Percentiles rank a stretch among this genome's conserved stretches.
These are phyloP conservation scores for Rubus idaeus DNA, from an alignment of 306 rosid genomes.

Conservation along the genomic window DNA sequence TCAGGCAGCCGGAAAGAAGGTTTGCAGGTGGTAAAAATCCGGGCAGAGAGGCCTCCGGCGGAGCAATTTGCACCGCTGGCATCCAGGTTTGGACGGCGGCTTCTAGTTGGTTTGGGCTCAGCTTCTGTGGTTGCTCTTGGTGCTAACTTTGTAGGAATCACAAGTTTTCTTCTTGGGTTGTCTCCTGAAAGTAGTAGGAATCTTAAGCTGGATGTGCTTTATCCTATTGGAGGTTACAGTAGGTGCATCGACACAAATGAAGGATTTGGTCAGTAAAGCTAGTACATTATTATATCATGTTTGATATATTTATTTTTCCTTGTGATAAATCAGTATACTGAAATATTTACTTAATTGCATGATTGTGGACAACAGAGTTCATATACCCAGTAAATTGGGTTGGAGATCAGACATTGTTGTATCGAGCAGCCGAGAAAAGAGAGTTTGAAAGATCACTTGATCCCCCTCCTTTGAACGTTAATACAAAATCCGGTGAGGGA, in stretches of 20 bases:
- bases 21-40: slow-evolving; percentile 18
- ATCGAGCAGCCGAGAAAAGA: slow-evolving; percentile 66
- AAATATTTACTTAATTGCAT: neutral
- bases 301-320: neutral
- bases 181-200: slow-evolving; percentile 63
- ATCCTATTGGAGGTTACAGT: slow-evolving; percentile 69
- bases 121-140: slow-evolving; percentile 83
- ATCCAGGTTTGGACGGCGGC: slow-evolving; percentile 56
- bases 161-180: slow-evolving; percentile 69
- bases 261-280: slow-evolving; percentile 63
- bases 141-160: slow-evolving; percentile 74
- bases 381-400: slow-evolving; percentile 91
- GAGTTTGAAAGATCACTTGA: slow-evolving; percentile 76
- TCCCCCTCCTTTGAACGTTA: slow-evolving; percentile 54
- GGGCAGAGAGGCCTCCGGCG: slow-evolving; percentile 38
- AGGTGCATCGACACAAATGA: slow-evolving; percentile 76
- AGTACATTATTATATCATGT: neutral
- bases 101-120: slow-evolving; percentile 62
- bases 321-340: neutral
- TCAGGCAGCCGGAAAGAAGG: slow-evolving; percentile 25
- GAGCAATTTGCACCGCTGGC: slow-evolving; percentile 58
- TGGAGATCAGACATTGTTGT: slow-evolving; percentile 82
- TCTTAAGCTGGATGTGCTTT: slow-evolving; percentile 68
- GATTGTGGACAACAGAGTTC: slow-evolving; percentile 48
- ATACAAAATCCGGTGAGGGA: slow-evolving; percentile 24